These are phyloP conservation scores for Suillus bovinus DNA, from an alignment of 768 basidiomycete genomes.

Conservation along the genomic window DNA sequence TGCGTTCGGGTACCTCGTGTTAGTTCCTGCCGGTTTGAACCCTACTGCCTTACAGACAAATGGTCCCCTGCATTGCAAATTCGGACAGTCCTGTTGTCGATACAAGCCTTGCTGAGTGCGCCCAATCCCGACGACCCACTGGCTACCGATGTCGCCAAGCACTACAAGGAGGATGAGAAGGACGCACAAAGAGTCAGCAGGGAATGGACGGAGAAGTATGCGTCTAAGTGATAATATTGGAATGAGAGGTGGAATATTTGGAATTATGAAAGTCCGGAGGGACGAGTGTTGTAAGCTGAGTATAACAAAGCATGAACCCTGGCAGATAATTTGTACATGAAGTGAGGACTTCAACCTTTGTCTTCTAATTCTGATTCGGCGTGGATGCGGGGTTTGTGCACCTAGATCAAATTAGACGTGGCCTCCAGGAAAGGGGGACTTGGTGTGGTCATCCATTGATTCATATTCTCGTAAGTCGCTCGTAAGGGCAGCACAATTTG, in stretches of 20 bases:
- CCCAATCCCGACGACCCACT: constrained; percentile 97
- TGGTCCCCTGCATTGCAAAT: constrained; percentile 99
- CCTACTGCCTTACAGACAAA: constrained; percentile 63
- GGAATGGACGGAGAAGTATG: constrained; percentile 95
- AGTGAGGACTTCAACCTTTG: not conserved
- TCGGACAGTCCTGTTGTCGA: constrained; percentile 92
- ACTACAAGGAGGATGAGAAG: constrained; percentile 97
- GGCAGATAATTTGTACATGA: constrained; percentile 13
- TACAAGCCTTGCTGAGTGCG: constrained; percentile 94
- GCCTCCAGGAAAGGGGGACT: constrained; percentile 5
- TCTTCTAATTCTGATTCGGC: constrained; percentile 1
- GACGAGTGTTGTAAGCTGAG: constrained; percentile 13
- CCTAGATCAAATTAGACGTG: constrained; percentile 5
- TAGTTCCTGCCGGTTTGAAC: not conserved
- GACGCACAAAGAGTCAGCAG: constrained; percentile 89
- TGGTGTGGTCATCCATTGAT: constrained; percentile 2
- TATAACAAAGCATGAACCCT: constrained; percentile 3
- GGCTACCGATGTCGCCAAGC: constrained; percentile 94
- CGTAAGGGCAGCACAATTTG: constrained; percentile 4
- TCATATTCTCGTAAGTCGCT: constrained; percentile 11
- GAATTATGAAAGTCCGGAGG: not conserved
- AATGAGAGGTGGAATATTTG: not conserved
- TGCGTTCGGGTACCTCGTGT: constrained; percentile 29
- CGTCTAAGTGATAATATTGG: constrained; percentile 35
- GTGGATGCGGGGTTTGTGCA: not conserved